phyloP scores from a whole-genome alignment of 2,329 filamentous ascomycete species.

The Huntiella savannae region DNA sequence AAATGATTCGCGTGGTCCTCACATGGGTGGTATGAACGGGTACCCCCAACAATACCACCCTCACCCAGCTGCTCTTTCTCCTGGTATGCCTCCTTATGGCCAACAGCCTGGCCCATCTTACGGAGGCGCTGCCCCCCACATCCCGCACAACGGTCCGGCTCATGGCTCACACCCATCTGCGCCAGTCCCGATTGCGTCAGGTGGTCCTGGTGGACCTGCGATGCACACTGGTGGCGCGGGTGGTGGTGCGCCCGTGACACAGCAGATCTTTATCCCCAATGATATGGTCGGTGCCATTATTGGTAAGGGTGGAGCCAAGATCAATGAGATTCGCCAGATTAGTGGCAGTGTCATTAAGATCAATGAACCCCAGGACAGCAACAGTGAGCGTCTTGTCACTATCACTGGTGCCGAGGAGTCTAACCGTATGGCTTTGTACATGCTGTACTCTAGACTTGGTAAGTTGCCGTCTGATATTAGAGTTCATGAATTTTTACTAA shows the following conservation, averaged over 20 bases:
- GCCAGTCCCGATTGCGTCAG: conserved; percentile 25
- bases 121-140: conserved; percentile 49
- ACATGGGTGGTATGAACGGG: conserved; percentile 57
- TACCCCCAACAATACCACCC: conserved; percentile 51
- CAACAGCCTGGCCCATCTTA: conserved; percentile 55
- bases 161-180: conserved; percentile 35
- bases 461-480: conserved; percentile 16
- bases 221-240: conserved; percentile 31
- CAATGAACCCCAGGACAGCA: conserved; percentile 97
- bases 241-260: conserved; percentile 53
- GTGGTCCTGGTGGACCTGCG: conserved; percentile 52
- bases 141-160: conserved; percentile 52
- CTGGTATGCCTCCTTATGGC: conserved; percentile 57
- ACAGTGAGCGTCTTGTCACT: conserved; percentile 91
- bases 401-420: conserved; percentile 96
- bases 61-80: conserved; percentile 40
- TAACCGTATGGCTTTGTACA: conserved; percentile 99
- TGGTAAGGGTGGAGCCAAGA: conserved; percentile 94
- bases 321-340: conserved; percentile 95
- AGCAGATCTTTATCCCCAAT: conserved; percentile 98
- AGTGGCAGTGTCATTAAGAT: conserved; percentile 99
- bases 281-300: conserved; percentile 99
- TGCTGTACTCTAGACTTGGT: conserved; percentile 97
- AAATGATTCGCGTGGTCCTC: conserved; percentile 53
- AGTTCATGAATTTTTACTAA: neutral